Percentiles rank a stretch among this genome's conserved stretches.
Conservation (phyloP, 208 protist species). For the Histomonas meleagridis region DNA sequence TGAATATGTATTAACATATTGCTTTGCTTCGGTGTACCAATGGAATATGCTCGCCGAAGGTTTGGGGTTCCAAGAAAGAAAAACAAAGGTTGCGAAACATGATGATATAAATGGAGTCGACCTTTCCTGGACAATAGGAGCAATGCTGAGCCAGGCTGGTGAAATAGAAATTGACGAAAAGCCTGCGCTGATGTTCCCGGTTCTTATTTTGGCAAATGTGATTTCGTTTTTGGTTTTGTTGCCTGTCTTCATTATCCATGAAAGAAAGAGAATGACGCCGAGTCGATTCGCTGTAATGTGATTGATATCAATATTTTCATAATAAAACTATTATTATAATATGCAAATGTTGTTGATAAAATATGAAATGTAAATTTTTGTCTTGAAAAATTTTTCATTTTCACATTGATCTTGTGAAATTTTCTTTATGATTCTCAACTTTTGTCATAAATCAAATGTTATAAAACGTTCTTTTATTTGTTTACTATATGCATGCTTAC, state of each 20-base stretch:
- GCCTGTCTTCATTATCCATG: background rate
- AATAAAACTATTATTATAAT: too few species aligned
- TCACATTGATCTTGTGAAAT: too few species aligned
- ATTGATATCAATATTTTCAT: too few species aligned
- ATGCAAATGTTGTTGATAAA: too few species aligned
- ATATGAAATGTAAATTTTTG: too few species aligned
- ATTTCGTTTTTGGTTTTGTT: background rate
- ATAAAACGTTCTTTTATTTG: too few species aligned
- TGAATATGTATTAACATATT: background rate
- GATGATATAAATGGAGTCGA: background rate
- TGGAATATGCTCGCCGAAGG: background rate
- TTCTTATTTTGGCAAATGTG: background rate
- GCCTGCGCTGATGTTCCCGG: background rate
- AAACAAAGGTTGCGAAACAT: background rate
- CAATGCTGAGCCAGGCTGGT: background rate
- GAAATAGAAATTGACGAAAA: background rate
- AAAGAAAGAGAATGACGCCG: too few species aligned
- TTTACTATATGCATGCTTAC: too few species aligned
- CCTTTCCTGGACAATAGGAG: background rate
- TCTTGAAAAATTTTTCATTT: too few species aligned
- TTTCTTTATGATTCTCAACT: too few species aligned
- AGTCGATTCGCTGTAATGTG: too few species aligned
- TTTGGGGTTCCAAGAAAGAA: background rate
- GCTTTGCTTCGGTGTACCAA: background rate
- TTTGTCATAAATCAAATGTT: too few species aligned